A percentile compares a stretch with the other conserved stretches of the same genome.
phyloP scores from a whole-genome alignment of 2,329 filamentous ascomycete genomes.

The Sporothrix variecibatus region DNA sequence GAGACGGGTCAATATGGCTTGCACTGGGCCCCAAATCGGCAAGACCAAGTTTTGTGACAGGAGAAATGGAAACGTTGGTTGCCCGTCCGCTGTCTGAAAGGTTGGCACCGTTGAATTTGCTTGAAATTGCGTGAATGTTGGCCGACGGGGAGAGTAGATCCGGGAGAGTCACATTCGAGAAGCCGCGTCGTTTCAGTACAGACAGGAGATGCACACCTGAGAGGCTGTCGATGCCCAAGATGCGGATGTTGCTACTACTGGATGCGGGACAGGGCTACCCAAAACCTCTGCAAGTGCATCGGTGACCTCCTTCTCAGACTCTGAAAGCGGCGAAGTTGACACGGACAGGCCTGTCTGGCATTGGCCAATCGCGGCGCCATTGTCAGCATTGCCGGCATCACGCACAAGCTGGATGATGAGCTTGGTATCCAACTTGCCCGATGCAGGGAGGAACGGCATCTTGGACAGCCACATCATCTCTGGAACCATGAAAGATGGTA shows the following conservation, averaged over 20 bases:
- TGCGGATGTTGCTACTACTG: slow-evolving; percentile 9
- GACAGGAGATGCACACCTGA: slow-evolving; percentile 31
- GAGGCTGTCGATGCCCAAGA: slow-evolving; percentile 33
- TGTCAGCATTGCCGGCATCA: neutral
- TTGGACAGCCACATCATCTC: slow-evolving; percentile 27
- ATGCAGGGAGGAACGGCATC: slow-evolving; percentile 24
- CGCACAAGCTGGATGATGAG: slow-evolving; percentile 19
- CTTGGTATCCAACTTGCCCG: slow-evolving; percentile 28
- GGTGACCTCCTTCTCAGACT: neutral
- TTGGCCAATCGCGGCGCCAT: neutral
- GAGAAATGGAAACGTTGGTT: neutral
- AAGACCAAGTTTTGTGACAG: neutral
- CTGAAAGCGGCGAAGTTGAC: neutral
- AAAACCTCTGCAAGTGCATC: slow-evolving; percentile 6
- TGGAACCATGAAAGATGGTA: slow-evolving; percentile 28
- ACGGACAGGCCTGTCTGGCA: neutral
- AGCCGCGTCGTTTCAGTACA: slow-evolving; percentile 27
- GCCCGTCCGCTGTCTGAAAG: too few relatives aligned
- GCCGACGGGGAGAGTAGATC: slow-evolving; percentile 21
- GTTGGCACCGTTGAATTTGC: neutral
- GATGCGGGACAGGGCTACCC: neutral
- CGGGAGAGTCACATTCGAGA: slow-evolving; percentile 24
- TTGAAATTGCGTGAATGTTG: neutral
- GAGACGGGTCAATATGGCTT: neutral
- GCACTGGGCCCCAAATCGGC: slow-evolving; percentile 26